Base-by-base conservation (phyloP, 2,329 filamentous ascomycete genomes). In the Paecilomyces sp. region DNA sequence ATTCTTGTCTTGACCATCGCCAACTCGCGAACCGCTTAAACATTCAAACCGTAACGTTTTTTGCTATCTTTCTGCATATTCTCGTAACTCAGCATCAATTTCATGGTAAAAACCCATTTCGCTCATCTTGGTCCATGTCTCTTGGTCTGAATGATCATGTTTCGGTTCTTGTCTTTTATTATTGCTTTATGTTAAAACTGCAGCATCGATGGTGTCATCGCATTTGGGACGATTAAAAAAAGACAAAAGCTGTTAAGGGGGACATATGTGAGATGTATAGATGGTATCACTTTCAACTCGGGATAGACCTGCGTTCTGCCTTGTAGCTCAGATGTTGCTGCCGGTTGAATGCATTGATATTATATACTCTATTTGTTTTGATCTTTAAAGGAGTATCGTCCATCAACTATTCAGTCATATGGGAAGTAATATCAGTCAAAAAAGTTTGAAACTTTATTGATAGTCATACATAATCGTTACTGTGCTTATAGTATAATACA, bases 1-100 rank as follows among this genome's bases (percentile, higher is more conserved):
- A 92, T 97, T 63, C 75, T 97, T 67, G 90, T 96, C 24, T 81
- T 92, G 58, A 88, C 90, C 72, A 91, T 97, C 69, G 88, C 90
- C 73, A 97, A 97, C 76, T 88, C 88, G 58, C 80, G 88, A 67
- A 82, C 81, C 36, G 71, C 68, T 61, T 75, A 67, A 57, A 56
- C 57, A 15, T 9, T 18, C 0, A n/a, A 8, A 18, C 6, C 3
- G 18, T 9, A n/a, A 18, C 8, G 8, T 22, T 22, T 7, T 22
- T 1, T 18, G 8, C 6, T 11, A 9, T 8, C n/a, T 15, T 47
- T 47, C 41, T 47, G 15, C 41, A 18, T 15, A 18, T 18, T 2
- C n/a, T 47, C 18, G 41, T 47, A 47, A 47, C n/a, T 47, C n/a
- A 41, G 36, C 36, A 47, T 47, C 13, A 18, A 47, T 7, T 6